Conservation (phyloP, 2,329 filamentous ascomycete species). For the Emmonsia crescens region DNA sequence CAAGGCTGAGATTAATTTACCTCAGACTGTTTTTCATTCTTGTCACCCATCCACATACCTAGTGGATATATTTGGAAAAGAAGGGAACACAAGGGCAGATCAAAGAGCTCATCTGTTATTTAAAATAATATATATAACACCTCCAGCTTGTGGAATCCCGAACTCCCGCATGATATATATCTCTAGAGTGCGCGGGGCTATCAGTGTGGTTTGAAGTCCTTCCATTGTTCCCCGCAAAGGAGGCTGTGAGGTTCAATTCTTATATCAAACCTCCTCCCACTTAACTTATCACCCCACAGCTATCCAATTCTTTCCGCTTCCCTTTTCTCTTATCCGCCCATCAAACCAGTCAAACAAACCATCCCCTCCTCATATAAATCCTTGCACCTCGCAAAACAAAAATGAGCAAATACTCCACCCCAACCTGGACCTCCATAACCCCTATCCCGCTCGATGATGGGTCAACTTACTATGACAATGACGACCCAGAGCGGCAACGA, state of each 20-base stretch:
- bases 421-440: slow-evolving; percentile 67
- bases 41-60: not conserved
- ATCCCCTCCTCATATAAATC: not conserved
- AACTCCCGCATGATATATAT: not conserved
- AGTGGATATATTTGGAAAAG: not conserved
- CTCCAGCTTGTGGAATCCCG: not conserved
- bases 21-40: not conserved
- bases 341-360: not conserved
- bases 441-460: slow-evolving; percentile 74
- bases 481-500: not conserved
- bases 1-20: too few relatives aligned
- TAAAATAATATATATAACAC: not conserved
- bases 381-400: not conserved
- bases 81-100: not conserved
- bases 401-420: slow-evolving; percentile 45
- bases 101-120: not conserved
- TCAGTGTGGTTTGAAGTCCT: not conserved
- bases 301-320: not conserved
- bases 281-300: not conserved
- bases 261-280: not conserved
- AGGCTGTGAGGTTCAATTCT: not conserved
- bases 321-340: not conserved
- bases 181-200: not conserved
- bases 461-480: slow-evolving; percentile 23
- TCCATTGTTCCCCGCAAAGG: not conserved